phyloP scores from a whole-genome alignment of 306 rosid species.

The Trifolium fragiferum region DNA sequence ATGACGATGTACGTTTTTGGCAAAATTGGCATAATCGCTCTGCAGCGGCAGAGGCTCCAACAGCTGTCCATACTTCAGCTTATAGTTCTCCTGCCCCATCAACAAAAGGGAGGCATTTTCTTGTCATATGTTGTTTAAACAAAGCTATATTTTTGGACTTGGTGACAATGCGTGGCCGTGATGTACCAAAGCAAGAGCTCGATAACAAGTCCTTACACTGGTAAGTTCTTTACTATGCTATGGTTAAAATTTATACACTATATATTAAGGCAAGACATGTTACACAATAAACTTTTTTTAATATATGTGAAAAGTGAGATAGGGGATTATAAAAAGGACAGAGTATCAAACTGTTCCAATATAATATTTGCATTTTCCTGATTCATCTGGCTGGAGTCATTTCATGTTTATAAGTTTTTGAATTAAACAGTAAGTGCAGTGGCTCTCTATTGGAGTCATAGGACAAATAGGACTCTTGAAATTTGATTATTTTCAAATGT shows the following conservation, averaged over 20 bases:
- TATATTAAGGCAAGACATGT: conserved; percentile 12
- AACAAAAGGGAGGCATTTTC: conserved; percentile 97
- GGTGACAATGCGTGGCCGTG: conserved; percentile 99
- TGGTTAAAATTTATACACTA: neutral
- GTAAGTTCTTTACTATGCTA: conserved; percentile 52
- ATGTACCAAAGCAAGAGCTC: conserved; percentile 95
- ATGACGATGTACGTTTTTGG: conserved; percentile 97
- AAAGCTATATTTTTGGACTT: conserved; percentile 97
- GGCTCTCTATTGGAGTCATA: conserved; percentile 38
- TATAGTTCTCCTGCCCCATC: conserved; percentile 86
- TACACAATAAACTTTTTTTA: neutral
- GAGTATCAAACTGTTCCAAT: conserved; percentile 12
- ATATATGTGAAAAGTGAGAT: neutral
- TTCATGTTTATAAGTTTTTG: conserved; percentile 17
- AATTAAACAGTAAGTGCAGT: conserved; percentile 22
- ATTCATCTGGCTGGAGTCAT: neutral
- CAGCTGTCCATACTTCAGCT: conserved; percentile 78
- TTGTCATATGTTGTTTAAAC: conserved; percentile 93
- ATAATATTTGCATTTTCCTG: conserved; percentile 20
- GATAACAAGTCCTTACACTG: conserved; percentile 95
- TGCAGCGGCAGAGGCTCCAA: conserved; percentile 95
- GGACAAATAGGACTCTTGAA: conserved; percentile 23
- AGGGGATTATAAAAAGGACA: neutral
- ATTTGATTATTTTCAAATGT: conserved; percentile 11
- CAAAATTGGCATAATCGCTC: conserved; percentile 89